Base-by-base conservation (phyloP, 2,329 filamentous ascomycete genomes). In the Hypoxylon sp. region DNA sequence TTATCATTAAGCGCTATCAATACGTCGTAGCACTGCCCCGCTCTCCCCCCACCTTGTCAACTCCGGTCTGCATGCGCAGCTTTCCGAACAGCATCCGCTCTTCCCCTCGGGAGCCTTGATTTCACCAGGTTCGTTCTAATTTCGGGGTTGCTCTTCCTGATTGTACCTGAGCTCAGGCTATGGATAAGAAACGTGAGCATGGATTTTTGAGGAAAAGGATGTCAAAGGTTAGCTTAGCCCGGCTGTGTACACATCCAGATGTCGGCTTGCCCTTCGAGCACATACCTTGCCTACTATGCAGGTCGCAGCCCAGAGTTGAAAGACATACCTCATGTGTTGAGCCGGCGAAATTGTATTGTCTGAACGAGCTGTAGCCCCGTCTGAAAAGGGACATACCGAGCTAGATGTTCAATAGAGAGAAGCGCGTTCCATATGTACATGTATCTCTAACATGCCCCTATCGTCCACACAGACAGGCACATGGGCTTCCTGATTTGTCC, bases 401-500 rank as follows among this genome's bases (percentile, higher is more conserved):
- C 44, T 46, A 56, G 14, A 60, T 48, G 33, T 33, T 27, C 20
- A 30, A 17, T 57, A 25, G 14, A 42, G n/a, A 56, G 46, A 65
- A 44, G 55, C 20, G 54, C 17, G 55, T 50, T 33, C 25, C 33
- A 5, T 27, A 27, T 27, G 17, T 51, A 42, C 51, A 27, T 27
- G 17, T 51, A 49, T 56, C 31, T 49, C 58, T 37, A 42, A 20
- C 35, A 11, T 27, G 31, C 46, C 56, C 42, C 46, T 56, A 61
- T 60, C 58, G 57, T 48, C 53, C 51, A 54, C 30, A 31, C 27
- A 59, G 20, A 67, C 57, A 67, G 66, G 66, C 66, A 71, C 69
- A 71, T 71, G 64, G 66, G 63, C 44, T 55, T 69, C 61, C 66
- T 69, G 66, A 71, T 71, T 71, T 61, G 66, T 46, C 58, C 61